Conservation (phyloP, 2,329 filamentous ascomycete genomes). For the Phyllosticta ampelicida region DNA sequence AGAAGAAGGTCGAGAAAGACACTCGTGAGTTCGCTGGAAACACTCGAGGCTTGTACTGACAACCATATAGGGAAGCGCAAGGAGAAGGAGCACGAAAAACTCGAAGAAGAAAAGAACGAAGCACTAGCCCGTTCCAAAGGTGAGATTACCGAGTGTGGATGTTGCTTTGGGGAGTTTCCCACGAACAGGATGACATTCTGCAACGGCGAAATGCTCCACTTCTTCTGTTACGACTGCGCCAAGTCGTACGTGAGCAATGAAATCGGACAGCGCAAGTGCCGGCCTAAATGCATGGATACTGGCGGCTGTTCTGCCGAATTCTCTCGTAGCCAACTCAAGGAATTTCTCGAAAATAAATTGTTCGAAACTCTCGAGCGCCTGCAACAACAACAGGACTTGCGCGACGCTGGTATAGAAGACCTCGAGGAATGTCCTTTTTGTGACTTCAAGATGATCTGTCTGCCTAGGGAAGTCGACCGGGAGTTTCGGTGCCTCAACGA, state of each 20-base stretch:
- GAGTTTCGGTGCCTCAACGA: constrained; percentile 63
- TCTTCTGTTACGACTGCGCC: constrained; percentile 61
- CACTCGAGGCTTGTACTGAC: constrained; percentile 5
- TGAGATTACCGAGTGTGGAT: constrained; percentile 53
- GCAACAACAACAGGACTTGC: constrained; percentile 59
- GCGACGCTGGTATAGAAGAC: constrained; percentile 58
- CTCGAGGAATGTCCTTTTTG: constrained; percentile 74
- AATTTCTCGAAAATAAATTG: constrained; percentile 49
- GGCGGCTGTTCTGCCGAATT: constrained; percentile 57
- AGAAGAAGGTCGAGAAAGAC: constrained; percentile 18
- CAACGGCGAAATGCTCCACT: constrained; percentile 47
- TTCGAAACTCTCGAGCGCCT: constrained; percentile 55
- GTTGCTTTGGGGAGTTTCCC: constrained; percentile 59
- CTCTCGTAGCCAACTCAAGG: constrained; percentile 40
- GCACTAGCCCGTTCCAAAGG: constrained; percentile 22
- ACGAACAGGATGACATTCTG: constrained; percentile 61
- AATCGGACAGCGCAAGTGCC: constrained; percentile 58
- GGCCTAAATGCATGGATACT: constrained; percentile 59
- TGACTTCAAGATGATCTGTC: constrained; percentile 65
- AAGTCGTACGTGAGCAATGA: constrained; percentile 54
- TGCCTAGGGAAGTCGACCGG: constrained; percentile 53
- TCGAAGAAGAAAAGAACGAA: constrained; percentile 28
- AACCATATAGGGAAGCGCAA: constrained; percentile 17
- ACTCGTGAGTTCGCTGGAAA: constrained; percentile 12
- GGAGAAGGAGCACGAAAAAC: constrained; percentile 16